Conservation (phyloP, 768 basidiomycete genomes). For the Mycena rosella region DNA sequence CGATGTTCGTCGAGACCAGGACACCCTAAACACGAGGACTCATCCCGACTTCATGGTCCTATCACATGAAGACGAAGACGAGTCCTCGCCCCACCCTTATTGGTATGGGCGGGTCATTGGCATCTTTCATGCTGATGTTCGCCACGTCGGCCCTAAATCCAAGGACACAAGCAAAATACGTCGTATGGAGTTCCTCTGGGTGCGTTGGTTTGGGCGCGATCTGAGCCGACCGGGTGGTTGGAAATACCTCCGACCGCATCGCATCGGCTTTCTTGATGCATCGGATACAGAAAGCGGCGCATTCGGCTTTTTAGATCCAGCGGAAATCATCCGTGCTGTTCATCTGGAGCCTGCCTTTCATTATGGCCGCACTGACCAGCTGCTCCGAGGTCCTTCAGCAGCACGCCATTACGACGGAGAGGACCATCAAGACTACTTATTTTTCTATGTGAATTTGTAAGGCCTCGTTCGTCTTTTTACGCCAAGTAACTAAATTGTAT, state of each 20-base stretch:
- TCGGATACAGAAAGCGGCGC: background rate
- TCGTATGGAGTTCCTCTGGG: conserved; percentile 12
- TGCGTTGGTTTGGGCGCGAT: too few species aligned
- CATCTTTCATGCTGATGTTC: conserved; percentile 13
- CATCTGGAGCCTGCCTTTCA: background rate
- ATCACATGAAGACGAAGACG: too few species aligned
- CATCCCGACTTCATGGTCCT: too few species aligned
- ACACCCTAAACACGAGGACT: too few species aligned
- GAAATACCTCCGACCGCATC: background rate
- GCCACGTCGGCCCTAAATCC: conserved; percentile 4
- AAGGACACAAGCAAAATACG: background rate
- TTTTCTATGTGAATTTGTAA: background rate
- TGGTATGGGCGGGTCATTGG: conserved; percentile 7
- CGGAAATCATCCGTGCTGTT: background rate
- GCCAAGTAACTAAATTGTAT: background rate
- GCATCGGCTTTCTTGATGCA: background rate
- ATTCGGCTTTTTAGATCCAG: background rate
- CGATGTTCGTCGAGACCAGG: too few species aligned
- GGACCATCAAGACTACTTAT: too few species aligned
- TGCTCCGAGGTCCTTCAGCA: background rate
- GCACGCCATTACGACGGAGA: too few species aligned
- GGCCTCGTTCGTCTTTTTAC: background rate
- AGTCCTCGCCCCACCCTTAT: background rate
- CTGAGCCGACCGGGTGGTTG: background rate
- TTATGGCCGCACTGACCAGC: background rate